Evolutionary conservation across 306 rosid species (phyloP), one percentile per base, ranked within the genome.

Genomic region (Vigna mungo): DNA sequence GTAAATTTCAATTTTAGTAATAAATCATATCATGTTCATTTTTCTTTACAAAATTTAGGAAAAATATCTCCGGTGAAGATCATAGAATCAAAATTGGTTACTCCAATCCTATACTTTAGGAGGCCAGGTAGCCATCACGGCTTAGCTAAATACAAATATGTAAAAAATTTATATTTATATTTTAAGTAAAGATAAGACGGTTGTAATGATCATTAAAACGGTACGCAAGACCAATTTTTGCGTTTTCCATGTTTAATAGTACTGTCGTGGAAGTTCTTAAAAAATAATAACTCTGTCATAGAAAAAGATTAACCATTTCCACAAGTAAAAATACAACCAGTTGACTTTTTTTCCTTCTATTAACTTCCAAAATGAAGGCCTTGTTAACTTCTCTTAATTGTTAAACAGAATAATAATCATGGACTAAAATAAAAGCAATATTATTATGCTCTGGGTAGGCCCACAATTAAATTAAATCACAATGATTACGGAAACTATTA

Each of bases 391-490:
- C 20, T 21, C 55, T 72, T 13, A 5, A 13, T 27, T 27, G 39
- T 59, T 54, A 41, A 72, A 9, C 43, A 17, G 4, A 47, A 23
- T 43, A 56, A 21, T 21, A 12, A 15, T 11, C 13, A 15, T 32
- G 6, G 6, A 61, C 13, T 0, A 6, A 16, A 62, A 36, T 0
- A 54, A 17, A 37, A 41, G 4, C 18, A 62, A 30, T 18, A 18
- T 48, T 18, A 52, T 30, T 47, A 16, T 47, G 37, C 16, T 16
- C 25, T 32, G 49, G 13, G 30, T 34, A 8, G 63, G 64, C 11
- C 65, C 80, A 75, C 71, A 4, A 37, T 15, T 3, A 64, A 14
- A 49, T 76, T 21, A 51, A 63, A 62, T 18, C 13, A 49, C 21
- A n/a, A 21, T 15, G 43, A 37, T 75, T 5, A 30, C n/a, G 49